phyloP scores from a whole-genome alignment of 345 rosid genomes.

The Acer campestre region DNA sequence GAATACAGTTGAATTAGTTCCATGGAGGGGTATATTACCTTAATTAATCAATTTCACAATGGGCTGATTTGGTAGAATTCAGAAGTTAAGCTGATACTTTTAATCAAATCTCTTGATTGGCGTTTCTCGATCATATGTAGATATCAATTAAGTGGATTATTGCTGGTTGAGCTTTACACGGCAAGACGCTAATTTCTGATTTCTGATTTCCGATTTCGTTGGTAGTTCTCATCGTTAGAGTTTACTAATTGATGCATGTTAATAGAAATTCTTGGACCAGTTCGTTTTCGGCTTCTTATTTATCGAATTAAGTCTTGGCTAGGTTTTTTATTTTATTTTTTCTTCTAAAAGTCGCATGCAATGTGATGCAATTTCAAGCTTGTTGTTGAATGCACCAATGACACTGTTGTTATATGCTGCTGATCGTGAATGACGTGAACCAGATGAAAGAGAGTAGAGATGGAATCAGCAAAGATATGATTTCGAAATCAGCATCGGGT shows the following conservation, averaged over 20 bases:
- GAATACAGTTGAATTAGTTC: neutral
- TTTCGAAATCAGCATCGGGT: constrained; percentile 58
- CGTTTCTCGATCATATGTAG: constrained; percentile 5
- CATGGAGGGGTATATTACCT: constrained; percentile 2
- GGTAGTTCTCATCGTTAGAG: neutral
- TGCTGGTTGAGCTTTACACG: neutral
- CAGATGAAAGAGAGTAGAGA: constrained; percentile 73
- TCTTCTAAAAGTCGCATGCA: neutral
- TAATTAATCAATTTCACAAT: neutral
- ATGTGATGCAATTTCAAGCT: neutral
- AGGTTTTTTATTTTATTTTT: neutral
- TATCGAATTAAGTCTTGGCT: neutral
- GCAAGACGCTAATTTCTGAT: neutral
- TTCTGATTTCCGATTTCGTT: neutral
- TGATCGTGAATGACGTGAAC: constrained; percentile 20
- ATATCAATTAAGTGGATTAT: constrained; percentile 6
- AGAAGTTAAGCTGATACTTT: constrained; percentile 4
- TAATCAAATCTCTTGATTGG: constrained; percentile 5
- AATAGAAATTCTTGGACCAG: neutral
- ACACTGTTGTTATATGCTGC: neutral
- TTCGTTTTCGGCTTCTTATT: neutral
- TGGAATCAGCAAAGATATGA: constrained; percentile 44
- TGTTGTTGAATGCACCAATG: neutral
- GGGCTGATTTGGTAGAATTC: constrained; percentile 7
- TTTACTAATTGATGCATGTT: neutral